Evolutionary conservation across 1,284 basidiomycete species (phyloP).

Genomic region (Phenoliferia sp.): DNA sequence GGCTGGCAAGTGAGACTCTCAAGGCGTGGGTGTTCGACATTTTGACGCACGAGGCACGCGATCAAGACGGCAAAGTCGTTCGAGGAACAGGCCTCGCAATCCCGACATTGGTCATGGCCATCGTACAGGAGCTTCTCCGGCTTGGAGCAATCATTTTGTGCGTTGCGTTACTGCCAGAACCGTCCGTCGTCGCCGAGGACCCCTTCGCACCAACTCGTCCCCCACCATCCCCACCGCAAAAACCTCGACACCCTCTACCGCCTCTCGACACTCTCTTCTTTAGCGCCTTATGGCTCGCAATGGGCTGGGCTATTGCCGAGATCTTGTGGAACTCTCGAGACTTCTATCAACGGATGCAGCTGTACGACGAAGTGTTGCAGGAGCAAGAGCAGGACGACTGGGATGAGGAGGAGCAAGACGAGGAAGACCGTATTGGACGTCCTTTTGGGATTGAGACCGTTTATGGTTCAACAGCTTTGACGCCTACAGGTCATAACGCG

Average conservation of each 20-base stretch:
- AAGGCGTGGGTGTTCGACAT: slow-evolving; percentile 25
- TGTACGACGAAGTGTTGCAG: slow-evolving; percentile 26
- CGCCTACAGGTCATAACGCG: not conserved
- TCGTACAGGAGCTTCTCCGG: slow-evolving; percentile 26
- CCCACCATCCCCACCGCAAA: not conserved
- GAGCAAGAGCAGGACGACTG: slow-evolving; percentile 2
- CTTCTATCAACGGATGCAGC: slow-evolving; percentile 21
- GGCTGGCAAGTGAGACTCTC: slow-evolving; percentile 23
- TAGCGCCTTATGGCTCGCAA: slow-evolving; percentile 25
- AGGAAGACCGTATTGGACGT: slow-evolving; percentile 1
- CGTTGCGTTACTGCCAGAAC: slow-evolving; percentile 25
- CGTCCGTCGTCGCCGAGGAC: not conserved
- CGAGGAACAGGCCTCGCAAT: slow-evolving; percentile 8
- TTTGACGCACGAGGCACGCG: slow-evolving; percentile 7
- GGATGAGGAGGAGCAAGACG: not conserved
- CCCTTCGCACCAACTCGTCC: not conserved
- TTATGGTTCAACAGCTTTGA: not conserved
- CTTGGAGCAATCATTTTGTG: slow-evolving; percentile 23
- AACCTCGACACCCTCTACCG: slow-evolving; percentile 12
- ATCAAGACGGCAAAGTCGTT: not conserved
- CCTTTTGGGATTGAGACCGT: not conserved
- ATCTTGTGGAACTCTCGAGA: slow-evolving; percentile 22
- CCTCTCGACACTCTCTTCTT: slow-evolving; percentile 32
- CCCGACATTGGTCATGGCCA: slow-evolving; percentile 21
- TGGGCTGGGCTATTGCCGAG: slow-evolving; percentile 28